These are phyloP conservation scores for Zopfochytrium polystomum DNA, from an alignment of 371 early-diverging fungal species.

Conservation along the genomic window DNA sequence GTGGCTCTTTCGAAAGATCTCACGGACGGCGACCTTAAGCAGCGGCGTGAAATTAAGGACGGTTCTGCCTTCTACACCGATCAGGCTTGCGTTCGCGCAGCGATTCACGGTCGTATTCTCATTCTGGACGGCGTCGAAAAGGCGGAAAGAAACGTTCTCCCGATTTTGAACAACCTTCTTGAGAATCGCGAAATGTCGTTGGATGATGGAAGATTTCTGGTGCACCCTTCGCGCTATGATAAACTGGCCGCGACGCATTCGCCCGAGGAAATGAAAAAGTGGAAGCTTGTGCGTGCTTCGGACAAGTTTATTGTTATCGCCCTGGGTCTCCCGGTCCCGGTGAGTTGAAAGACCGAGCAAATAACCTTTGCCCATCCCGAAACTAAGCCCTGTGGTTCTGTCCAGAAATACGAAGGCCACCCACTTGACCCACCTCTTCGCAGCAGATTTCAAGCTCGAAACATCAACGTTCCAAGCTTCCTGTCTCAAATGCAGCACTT, in stretches of 20 bases:
- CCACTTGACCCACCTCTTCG: conserved; percentile 82
- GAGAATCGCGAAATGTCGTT: conserved; percentile 86
- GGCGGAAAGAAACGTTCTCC: conserved; percentile 83
- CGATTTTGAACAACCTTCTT: conserved; percentile 79
- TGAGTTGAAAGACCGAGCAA: conserved; percentile 17
- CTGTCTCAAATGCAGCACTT: conserved; percentile 54
- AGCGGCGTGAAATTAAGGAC: conserved; percentile 71
- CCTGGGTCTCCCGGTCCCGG: conserved; percentile 72
- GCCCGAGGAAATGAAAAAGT: conserved; percentile 47
- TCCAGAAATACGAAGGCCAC: conserved; percentile 71
- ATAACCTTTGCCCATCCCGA: conserved; percentile 1
- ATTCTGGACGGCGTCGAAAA: conserved; percentile 77
- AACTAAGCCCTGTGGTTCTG: neutral
- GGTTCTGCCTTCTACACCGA: conserved; percentile 75
- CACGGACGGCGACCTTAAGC: conserved; percentile 76
- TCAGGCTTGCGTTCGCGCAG: conserved; percentile 78
- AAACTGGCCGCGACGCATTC: conserved; percentile 35
- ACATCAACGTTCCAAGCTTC: conserved; percentile 55
- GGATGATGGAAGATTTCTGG: conserved; percentile 80
- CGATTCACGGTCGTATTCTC: conserved; percentile 73
- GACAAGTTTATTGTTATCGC: conserved; percentile 75
- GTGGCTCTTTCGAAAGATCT: conserved; percentile 76
- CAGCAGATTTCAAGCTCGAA: conserved; percentile 69
- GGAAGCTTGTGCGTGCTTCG: conserved; percentile 68
- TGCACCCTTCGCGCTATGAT: conserved; percentile 63